Percentiles rank a stretch among this genome's conserved stretches.
phyloP scores from a whole-genome alignment of 1,139 yeast genomes.

The Taphrina pruni region DNA sequence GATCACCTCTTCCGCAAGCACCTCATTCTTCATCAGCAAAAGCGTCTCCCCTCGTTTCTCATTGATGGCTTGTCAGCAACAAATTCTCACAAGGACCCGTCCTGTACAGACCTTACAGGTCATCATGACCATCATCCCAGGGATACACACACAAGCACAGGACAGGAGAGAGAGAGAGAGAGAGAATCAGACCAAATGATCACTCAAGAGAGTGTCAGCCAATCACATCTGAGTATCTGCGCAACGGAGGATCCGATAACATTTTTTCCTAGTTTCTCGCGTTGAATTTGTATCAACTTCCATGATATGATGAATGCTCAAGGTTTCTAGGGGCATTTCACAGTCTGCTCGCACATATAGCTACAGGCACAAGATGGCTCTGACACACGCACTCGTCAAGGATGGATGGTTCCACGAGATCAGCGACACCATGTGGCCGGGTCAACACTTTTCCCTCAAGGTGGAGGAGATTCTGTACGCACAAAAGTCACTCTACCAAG shows the following conservation, averaged over 20 bases:
- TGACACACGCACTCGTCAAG: conserved; percentile 42
- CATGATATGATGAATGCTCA: neutral
- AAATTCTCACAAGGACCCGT: too few species aligned
- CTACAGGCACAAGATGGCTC: conserved; percentile 20
- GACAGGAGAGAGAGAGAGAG: too few species aligned
- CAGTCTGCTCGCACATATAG: neutral
- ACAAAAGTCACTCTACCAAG: conserved; percentile 80
- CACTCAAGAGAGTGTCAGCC: neutral
- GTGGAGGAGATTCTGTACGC: conserved; percentile 78
- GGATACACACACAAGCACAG: too few species aligned
- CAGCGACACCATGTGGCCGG: conserved; percentile 84
- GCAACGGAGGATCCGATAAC: neutral
- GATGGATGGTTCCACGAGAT: conserved; percentile 95
- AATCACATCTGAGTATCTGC: too few species aligned
- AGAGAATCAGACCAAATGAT: neutral
- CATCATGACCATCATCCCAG: too few species aligned
- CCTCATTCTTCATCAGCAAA: neutral
- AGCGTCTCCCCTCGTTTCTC: too few species aligned
- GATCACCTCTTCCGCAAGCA: conserved; percentile 27
- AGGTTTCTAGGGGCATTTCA: neutral
- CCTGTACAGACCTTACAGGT: too few species aligned
- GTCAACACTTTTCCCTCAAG: conserved; percentile 80
- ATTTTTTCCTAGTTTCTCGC: conserved; percentile 10
- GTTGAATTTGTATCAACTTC: neutral
- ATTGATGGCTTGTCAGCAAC: too few species aligned